Base-by-base conservation (phyloP, 345 rosid genomes). In the Eucalyptus pauciflora region DNA sequence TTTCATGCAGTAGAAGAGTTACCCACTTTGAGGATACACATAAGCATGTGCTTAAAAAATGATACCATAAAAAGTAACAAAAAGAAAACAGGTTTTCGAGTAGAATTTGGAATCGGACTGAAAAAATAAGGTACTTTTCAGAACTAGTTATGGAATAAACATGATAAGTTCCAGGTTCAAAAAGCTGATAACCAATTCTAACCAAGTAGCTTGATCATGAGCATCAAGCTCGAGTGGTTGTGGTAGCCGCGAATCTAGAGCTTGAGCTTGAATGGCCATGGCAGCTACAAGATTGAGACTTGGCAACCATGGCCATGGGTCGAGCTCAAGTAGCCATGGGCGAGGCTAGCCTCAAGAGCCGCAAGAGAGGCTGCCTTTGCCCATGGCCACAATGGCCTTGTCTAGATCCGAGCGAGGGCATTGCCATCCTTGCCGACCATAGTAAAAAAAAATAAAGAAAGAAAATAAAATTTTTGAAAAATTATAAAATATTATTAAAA, bases 361-460 rank as follows among this genome's bases (percentile, higher is more conserved):
- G 6, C 29, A 24, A 24, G 62, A 24, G 29, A 24, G 1, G 29
- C 0, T 56, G 62, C 29, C 62, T 1, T 56, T 56, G 29, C 62
- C 0, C 1, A 0, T 56, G 62, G 1, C 29, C 29, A 24, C 13
- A 56, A 56, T 56, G 62, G 62, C 29, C 29, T 56, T 24, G 12
- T 56, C 29, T 1, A 56, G 0, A 56, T 56, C 0, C 0, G 0
- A 0, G 62, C 1, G 1, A 24, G 29, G 13, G 62, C 29, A 56
- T 56, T 56, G 62, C 62, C 27, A 24, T 29, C 5, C 62, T 56
- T 24, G 29, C 0, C 4, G 1, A 24, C 6, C 29, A 56, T 1
- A 9, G 1, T 22, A 56, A 54, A 22, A 8, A 52, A 3, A 51
- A 52, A 56, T 2, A 22, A 56, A 56, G 1, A 56, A 18, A 24